Conservation (phyloP, 2,329 filamentous ascomycete species). For the Tolypocladium endophyticum region DNA sequence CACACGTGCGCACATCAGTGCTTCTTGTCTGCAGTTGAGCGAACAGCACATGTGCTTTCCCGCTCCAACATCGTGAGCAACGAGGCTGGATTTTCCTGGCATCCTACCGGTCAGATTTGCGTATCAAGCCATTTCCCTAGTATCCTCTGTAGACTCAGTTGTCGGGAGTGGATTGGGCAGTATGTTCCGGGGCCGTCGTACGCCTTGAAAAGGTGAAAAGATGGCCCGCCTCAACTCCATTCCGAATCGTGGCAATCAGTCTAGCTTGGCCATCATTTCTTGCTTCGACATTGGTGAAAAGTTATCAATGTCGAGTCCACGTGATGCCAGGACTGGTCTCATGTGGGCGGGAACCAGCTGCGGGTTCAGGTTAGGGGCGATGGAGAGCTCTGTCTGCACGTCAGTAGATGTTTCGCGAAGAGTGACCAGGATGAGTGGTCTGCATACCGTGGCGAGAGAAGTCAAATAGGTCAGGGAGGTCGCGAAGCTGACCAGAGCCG, state of each 20-base stretch:
- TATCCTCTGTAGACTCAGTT: slow-evolving; percentile 16
- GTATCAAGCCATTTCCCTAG: slow-evolving; percentile 17
- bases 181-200: slow-evolving; percentile 17
- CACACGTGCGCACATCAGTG: slow-evolving; percentile 16
- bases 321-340: slow-evolving; percentile 59
- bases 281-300: slow-evolving; percentile 85
- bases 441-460: slow-evolving; percentile 84
- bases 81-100: slow-evolving; percentile 17
- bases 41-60: slow-evolving; percentile 4
- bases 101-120: slow-evolving; percentile 15
- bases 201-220: slow-evolving; percentile 20
- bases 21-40: slow-evolving; percentile 11
- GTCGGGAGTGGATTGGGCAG: slow-evolving; percentile 16
- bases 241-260: slow-evolving; percentile 48
- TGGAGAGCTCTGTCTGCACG: slow-evolving; percentile 73
- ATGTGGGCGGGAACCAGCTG: slow-evolving; percentile 81
- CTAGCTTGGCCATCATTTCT: slow-evolving; percentile 95
- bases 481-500: slow-evolving; percentile 65
- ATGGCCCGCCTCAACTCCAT: slow-evolving; percentile 19
- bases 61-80: slow-evolving; percentile 10
- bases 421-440: background rate
- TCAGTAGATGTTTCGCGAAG: background rate
- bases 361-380: slow-evolving; percentile 76
- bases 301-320: slow-evolving; percentile 86
- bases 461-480: slow-evolving; percentile 82